phyloP scores from a whole-genome alignment of 495 filamentous ascomycete species.

The Aspergillus bertholletiae region DNA sequence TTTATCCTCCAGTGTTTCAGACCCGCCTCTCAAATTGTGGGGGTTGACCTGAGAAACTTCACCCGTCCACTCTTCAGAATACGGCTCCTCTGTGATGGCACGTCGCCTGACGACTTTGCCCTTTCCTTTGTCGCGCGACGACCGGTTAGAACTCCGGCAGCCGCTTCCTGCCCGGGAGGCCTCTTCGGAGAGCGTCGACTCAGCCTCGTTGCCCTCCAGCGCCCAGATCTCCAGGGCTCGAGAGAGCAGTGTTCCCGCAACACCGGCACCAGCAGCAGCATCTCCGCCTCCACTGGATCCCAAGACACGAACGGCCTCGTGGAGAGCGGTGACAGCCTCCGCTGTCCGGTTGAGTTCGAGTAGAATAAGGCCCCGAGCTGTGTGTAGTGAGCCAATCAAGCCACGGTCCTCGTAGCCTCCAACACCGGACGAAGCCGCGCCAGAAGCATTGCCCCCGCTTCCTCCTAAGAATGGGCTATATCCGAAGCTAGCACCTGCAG shows the following conservation, averaged over 20 bases:
- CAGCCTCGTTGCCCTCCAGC: constrained; percentile 31
- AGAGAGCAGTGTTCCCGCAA: constrained; percentile 70
- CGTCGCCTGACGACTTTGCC: constrained; percentile 24
- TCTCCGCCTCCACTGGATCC: constrained; percentile 51
- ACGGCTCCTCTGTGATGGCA: constrained; percentile 15
- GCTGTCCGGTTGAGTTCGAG: constrained; percentile 63
- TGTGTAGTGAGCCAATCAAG: constrained; percentile 42
- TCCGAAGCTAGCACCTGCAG: constrained; percentile 59
- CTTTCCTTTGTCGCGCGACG: constrained; percentile 28
- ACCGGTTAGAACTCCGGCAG: constrained; percentile 19
- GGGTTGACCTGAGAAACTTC: constrained; percentile 28
- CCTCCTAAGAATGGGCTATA: constrained; percentile 41
- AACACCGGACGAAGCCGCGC: constrained; percentile 34
- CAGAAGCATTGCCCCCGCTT: constrained; percentile 30
- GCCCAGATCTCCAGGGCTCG: constrained; percentile 71
- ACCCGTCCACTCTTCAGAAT: constrained; percentile 35
- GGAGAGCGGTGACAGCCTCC: constrained; percentile 63
- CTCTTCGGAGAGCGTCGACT: constrained; percentile 19
- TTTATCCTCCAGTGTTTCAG: constrained; percentile 26
- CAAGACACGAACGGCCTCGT: constrained; percentile 63
- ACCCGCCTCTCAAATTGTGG: constrained; percentile 5
- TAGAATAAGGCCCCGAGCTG: constrained; percentile 60
- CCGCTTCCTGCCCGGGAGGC: constrained; percentile 7
- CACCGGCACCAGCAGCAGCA: constrained; percentile 60
- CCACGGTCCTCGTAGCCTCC: constrained; percentile 47